A percentile compares a stretch with the other conserved stretches of the same genome.
Conservation (phyloP, 495 filamentous ascomycete genomes). For the Choiromyces venosus region DNA sequence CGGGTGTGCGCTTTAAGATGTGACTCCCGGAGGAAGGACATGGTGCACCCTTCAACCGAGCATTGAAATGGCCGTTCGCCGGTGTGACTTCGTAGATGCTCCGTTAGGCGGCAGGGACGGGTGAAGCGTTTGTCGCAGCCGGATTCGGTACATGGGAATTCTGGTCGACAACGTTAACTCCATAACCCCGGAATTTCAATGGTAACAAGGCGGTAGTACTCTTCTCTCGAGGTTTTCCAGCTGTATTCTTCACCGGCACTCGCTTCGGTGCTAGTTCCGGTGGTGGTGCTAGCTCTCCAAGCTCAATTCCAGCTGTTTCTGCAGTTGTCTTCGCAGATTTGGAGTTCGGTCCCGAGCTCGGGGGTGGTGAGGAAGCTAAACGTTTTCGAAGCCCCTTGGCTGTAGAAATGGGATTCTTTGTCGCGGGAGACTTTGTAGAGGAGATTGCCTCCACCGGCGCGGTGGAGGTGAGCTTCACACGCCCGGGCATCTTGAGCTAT, state of each 20-base stretch:
- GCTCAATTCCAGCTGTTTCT: not conserved
- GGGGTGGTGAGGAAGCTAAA: not conserved
- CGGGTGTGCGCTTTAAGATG: slow-evolving; percentile 41
- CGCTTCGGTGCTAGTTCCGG: not conserved
- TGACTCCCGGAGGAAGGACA: slow-evolving; percentile 58
- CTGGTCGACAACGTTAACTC: slow-evolving; percentile 13
- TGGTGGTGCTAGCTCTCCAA: not conserved
- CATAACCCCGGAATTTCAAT: not conserved
- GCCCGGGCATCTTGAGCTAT: slow-evolving; percentile 24
- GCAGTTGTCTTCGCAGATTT: not conserved
- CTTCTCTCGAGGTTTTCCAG: slow-evolving; percentile 24
- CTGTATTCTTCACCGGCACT: slow-evolving; percentile 13
- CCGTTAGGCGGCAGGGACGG: slow-evolving; percentile 71
- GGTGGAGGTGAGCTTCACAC: slow-evolving; percentile 29
- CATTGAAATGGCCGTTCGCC: slow-evolving; percentile 67
- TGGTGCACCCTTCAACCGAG: slow-evolving; percentile 63
- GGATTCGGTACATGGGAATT: slow-evolving; percentile 58
- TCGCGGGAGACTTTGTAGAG: not conserved
- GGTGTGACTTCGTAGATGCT: slow-evolving; percentile 75
- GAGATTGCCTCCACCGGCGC: slow-evolving; percentile 14
- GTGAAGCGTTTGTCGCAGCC: slow-evolving; percentile 76
- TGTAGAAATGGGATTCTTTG: not conserved
- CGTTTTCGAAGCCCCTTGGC: not conserved
- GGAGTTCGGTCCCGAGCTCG: not conserved
- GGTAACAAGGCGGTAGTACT: not conserved